phyloP scores from a whole-genome alignment of 495 filamentous ascomycete genomes.

The Talaromyces trachyspermus region DNA sequence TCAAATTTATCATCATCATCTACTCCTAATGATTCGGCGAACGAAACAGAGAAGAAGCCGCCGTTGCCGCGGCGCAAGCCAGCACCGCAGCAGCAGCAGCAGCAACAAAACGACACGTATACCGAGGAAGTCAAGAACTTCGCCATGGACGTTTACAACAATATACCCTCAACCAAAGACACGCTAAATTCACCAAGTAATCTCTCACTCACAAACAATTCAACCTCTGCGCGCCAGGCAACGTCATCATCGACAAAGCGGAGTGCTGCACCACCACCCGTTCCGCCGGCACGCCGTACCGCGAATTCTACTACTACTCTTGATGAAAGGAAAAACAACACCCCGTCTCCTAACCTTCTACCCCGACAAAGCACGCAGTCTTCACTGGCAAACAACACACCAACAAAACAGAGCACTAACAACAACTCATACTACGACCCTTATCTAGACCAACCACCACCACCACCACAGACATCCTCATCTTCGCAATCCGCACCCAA shows the following conservation, averaged over 20 bases:
- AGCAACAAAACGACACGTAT: constrained; percentile 22
- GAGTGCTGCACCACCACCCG: constrained; percentile 12
- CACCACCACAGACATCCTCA: not conserved
- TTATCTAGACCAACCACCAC: constrained; percentile 13
- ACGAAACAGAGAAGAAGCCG: constrained; percentile 10
- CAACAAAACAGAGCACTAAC: not conserved
- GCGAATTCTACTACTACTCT: too few species aligned
- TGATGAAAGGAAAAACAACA: too few species aligned
- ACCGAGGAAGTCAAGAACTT: constrained; percentile 24
- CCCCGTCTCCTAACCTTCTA: too few species aligned
- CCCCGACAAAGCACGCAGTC: not conserved
- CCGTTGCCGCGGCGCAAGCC: constrained; percentile 16
- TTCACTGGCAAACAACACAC: not conserved
- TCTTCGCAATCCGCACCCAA: constrained; percentile 26
- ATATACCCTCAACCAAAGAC: constrained; percentile 31
- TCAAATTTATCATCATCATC: constrained; percentile 23
- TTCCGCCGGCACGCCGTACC: constrained; percentile 16
- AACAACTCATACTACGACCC: constrained; percentile 9
- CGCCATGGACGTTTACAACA: constrained; percentile 34
- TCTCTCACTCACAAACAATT: not conserved
- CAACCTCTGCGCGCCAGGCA: not conserved
- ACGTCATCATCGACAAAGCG: constrained; percentile 1
- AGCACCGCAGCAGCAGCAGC: too few species aligned
- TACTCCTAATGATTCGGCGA: constrained; percentile 8
- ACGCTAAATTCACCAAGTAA: constrained; percentile 17